Evolutionary conservation across 345 rosid species (phyloP), one percentile per base, ranked within the genome.

Genomic region (Lepidium sativum): DNA sequence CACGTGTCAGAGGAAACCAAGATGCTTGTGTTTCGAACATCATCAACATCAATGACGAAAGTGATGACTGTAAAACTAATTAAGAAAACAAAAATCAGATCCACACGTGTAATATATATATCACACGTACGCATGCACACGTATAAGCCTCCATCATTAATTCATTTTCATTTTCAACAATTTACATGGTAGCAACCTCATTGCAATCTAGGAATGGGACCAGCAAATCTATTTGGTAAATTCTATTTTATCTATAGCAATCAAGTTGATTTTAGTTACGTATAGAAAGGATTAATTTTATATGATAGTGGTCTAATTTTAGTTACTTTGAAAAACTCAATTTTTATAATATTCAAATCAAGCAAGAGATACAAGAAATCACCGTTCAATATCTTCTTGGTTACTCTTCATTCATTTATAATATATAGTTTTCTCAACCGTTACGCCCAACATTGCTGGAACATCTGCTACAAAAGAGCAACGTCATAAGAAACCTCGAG

Each of bases 371-470:
- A 65, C 44, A 72, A 58, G 68, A 68, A 73, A 61, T 62, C 68
- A 70, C 80, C 60, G 31, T 43, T 38, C 49, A 62, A 54, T 65
- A 70, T 55, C 80, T 54, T 78, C 74, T 54, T 63, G 61, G 38
- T 63, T 63, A 73, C 76, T 74, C 78, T 47, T 76, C 65, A n/a
- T 52, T 57, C 54, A 34, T 53, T 53, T 27, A 70, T 71, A 57
- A 55, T 56, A 71, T 50, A 58, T 60, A 37, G 47, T 81, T 82
- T 88, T 86, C 91, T 75, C 83, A 84, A 89, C 91, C 47, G 82
- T 80, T 80, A 81, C 82, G 82, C 74, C 83, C 83, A 82, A 73
- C 75, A 40, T 43, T 69, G 21, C 52, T 73, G 79, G 68, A 48
- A 61, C 68, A 73, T 73, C 62, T 60, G 63, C 63, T 29, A 39